Conservation (phyloP, 345 rosid genomes). For the Pelargonium nanum region DNA sequence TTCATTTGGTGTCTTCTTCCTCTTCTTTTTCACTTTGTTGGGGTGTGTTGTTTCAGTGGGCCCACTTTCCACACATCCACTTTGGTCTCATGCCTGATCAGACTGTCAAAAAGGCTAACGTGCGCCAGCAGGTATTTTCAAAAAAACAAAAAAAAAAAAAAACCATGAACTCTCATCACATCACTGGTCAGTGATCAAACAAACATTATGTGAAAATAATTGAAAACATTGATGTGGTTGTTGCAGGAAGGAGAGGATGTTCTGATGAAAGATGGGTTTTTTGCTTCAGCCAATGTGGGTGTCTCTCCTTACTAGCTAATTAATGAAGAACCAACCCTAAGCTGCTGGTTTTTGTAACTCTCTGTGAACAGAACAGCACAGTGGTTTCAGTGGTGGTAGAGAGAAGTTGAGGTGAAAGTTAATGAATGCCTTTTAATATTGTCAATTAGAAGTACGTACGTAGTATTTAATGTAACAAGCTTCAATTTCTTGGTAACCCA, state of each 20-base stretch:
- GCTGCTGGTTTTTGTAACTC: no score
- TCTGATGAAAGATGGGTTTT: constrained; percentile 70
- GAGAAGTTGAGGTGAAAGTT: neutral
- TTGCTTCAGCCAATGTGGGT: constrained; percentile 60
- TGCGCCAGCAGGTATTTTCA: constrained; percentile 58
- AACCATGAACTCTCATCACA: neutral
- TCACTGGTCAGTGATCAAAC: neutral
- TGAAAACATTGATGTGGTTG: neutral
- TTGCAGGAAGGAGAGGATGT: constrained; percentile 67
- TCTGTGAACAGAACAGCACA: no score
- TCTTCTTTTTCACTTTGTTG: constrained; percentile 1
- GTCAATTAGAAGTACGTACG: neutral
- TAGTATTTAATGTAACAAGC: neutral
- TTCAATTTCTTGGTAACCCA: neutral
- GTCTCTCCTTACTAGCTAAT: constrained; percentile 47
- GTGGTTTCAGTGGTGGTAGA: neutral
- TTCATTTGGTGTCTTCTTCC: constrained; percentile 3
- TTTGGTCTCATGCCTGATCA: constrained; percentile 97
- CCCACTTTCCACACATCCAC: constrained; percentile 97
- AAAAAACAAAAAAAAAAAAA: constrained; percentile 20
- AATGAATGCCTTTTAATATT: neutral
- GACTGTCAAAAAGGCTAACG: constrained; percentile 73
- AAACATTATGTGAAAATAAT: neutral
- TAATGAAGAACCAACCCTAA: neutral
- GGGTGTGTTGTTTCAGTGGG: constrained; percentile 68